phyloP scores from a whole-genome alignment of 2,329 filamentous ascomycete genomes.

The Niveomyces coronatus region DNA sequence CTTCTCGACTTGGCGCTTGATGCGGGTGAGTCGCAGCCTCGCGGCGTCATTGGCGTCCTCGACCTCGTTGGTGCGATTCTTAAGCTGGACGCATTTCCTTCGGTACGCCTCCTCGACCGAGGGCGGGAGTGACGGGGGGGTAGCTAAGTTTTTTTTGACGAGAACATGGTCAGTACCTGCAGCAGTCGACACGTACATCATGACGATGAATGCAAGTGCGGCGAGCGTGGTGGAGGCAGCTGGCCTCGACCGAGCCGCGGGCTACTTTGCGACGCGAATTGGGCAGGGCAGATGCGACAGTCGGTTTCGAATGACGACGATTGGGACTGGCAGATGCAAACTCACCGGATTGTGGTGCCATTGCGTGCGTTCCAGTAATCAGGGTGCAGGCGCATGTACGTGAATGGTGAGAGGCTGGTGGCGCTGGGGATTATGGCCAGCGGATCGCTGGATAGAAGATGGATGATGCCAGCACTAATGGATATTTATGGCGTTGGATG shows the following conservation, averaged over 20 bases:
- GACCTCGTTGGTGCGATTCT: slow-evolving; percentile 82
- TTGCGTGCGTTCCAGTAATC: slow-evolving; percentile 4
- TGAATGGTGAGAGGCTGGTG: slow-evolving; percentile 1
- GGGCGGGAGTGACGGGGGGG: slow-evolving; percentile 60
- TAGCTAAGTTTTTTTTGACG: slow-evolving; percentile 26
- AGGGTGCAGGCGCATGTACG: background rate
- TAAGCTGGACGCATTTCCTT: slow-evolving; percentile 90
- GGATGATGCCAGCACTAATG: too few species aligned
- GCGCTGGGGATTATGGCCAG: too few species aligned
- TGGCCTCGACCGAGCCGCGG: background rate
- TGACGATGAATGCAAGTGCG: slow-evolving; percentile 11
- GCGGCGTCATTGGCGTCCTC: slow-evolving; percentile 84
- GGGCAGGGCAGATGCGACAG: slow-evolving; percentile 7
- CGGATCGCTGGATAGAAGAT: too few species aligned
- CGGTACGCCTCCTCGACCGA: slow-evolving; percentile 95
- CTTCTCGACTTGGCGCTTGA: slow-evolving; percentile 82
- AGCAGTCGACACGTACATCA: slow-evolving; percentile 27
- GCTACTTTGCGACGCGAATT: background rate
- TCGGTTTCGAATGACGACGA: slow-evolving; percentile 2
- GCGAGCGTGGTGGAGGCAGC: background rate
- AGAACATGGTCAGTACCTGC: slow-evolving; percentile 29
- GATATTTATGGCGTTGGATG: too few species aligned
- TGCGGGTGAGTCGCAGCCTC: slow-evolving; percentile 64
- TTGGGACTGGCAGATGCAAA: slow-evolving; percentile 4
- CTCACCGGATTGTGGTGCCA: slow-evolving; percentile 15